Evolutionary conservation across 2,329 filamentous ascomycete genomes (phyloP).

Genomic region (Fusarium brachygibbosum): DNA sequence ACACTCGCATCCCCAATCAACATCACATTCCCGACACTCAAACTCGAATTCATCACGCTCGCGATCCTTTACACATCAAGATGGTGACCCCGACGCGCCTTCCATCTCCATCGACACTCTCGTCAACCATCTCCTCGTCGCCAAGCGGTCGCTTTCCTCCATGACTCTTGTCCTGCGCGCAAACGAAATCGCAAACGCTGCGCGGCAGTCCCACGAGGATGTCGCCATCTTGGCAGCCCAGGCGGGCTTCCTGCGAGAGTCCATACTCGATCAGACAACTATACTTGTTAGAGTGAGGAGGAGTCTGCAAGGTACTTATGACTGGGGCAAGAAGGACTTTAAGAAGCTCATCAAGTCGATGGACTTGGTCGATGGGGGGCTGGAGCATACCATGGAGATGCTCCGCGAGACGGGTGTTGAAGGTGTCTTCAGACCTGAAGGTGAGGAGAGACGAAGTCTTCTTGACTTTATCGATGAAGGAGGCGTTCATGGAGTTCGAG

Average conservation of each 20-base stretch:
- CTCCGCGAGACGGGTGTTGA: conserved; percentile 76
- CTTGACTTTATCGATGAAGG: conserved; percentile 83
- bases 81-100: conserved; percentile 24
- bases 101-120: conserved; percentile 75
- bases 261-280: conserved; percentile 69
- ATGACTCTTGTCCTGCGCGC: conserved; percentile 87
- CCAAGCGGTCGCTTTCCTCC: conserved; percentile 88
- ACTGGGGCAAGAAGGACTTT: conserved; percentile 71
- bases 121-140: conserved; percentile 85
- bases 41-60: conserved; percentile 34
- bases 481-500: conserved; percentile 74
- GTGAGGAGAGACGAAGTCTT: conserved; percentile 72
- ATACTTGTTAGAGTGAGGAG: conserved; percentile 66
- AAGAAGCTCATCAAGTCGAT: conserved; percentile 72
- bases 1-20: conserved; percentile 49
- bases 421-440: conserved; percentile 69
- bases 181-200: conserved; percentile 84
- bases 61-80: conserved; percentile 39
- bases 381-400: conserved; percentile 75
- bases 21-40: conserved; percentile 49
- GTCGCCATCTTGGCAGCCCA: conserved; percentile 79
- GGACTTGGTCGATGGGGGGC: conserved; percentile 74
- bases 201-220: conserved; percentile 82
- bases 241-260: conserved; percentile 74
- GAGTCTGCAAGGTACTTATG: conserved; percentile 68